Base-by-base conservation (phyloP, 192 early-diverging fungal genomes). In the Entrophospora sp. region DNA sequence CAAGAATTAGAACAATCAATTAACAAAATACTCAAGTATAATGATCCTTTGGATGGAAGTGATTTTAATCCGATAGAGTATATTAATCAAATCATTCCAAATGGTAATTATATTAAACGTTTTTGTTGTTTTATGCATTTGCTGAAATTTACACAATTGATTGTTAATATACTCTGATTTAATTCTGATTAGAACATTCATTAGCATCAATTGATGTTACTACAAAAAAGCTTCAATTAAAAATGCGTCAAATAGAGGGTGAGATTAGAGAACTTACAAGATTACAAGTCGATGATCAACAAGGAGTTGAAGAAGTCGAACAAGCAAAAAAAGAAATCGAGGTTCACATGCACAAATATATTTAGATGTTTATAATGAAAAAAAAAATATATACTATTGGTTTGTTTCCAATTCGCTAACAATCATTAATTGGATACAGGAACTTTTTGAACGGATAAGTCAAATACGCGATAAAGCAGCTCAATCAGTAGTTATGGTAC, bases 401-500 rank as follows among this genome's bases (percentile, higher is more conserved):
- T 16, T 36, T 53, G 20, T 30, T 34, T 62, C n/a, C 37, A 12
- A 37, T 36, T 25, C n/a, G n/a, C n/a, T n/a, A n/a, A n/a, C n/a
- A n/a, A n/a, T n/a, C n/a, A n/a, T n/a, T 16, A 22, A 24, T 51
- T 63, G 25, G 14, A 9, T 52, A 37, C 72, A 93, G 90, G 75
- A 80, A 45, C 73, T 99, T 34, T 90, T 90, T 75, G 75, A 79
- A 13, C 84, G 85, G 27, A 91, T 96, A 16, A 86, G 87, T 44
- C 82, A 83, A 52, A 97, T 99, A 71, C 87, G 89, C 52, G 77
- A 85, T 48, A 90, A 93, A 71, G 91, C 96, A 16, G 78, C 83
- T 0, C 81, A 85, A 40, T 93, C 93, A 0, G 94, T 96, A 53
- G 74, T 82, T 14, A 89, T 89, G 81, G 94, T 99, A 0, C 85